Evolutionary conservation across 306 rosid species (phyloP).

Genomic region (Sechiopsis laciniata): DNA sequence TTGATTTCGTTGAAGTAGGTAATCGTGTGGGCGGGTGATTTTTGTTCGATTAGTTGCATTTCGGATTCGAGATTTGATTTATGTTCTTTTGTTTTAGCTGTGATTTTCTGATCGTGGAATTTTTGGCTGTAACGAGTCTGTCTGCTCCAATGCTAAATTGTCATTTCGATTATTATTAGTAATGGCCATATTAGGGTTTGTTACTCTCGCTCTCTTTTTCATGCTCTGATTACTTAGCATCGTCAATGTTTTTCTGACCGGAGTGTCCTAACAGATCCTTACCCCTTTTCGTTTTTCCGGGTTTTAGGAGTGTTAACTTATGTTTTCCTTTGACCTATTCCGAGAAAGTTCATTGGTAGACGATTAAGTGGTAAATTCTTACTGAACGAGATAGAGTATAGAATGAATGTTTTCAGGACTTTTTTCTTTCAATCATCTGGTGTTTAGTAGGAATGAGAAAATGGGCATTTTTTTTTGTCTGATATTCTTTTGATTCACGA

Average conservation of each 20-base stretch:
- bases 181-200: slow-evolving; percentile 17
- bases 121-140: not conserved
- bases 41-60: slow-evolving; percentile 20
- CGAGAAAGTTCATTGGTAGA: not conserved
- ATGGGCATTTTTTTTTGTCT: not conserved
- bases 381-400: not conserved
- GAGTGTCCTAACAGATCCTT: not conserved
- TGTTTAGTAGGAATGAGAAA: not conserved
- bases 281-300: not conserved
- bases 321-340: not conserved
- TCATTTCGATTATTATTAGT: not conserved
- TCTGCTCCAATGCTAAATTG: not conserved
- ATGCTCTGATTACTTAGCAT: not conserved
- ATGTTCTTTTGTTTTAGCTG: not conserved
- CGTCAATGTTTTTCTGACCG: not conserved
- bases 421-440: not conserved
- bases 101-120: not conserved
- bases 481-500: not conserved
- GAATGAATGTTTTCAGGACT: not conserved
- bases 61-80: not conserved
- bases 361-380: not conserved
- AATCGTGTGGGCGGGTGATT: not conserved
- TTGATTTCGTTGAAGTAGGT: not conserved
- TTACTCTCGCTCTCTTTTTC: slow-evolving; percentile 12
- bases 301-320: not conserved